Evolutionary conservation across 768 basidiomycete species (phyloP), one percentile per base, ranked within the genome.

Genomic region (Pleurotus djamor): DNA sequence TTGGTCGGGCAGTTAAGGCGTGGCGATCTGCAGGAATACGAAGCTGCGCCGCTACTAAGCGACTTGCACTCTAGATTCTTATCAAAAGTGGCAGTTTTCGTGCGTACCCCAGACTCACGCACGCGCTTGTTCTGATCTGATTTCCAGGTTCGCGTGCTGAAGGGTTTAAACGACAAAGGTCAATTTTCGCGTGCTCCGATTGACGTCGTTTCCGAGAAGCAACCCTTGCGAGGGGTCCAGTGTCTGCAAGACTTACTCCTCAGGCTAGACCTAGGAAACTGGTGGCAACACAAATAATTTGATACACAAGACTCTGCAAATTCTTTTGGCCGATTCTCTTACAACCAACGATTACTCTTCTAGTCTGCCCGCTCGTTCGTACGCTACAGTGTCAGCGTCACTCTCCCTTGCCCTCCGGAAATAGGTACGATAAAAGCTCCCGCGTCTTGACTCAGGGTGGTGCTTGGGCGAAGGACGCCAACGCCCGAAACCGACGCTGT

Each of bases 1-100:
- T 74, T 91, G 21, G 80, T 86, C 0, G 86, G 87, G 5, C 87
- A 88, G 55, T 65, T 88, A 3, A 77, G 78, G 62, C 73, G 80
- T 17, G 81, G 77, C 0, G 73, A 79, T 16, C 48, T 89, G 63
- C 72, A 84, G 61, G 90, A 92, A 63, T 85, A 88, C 65, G 75
- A 83, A 59, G 91, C 88, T n/a, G 81, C 80, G 4, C 76, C 78
- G 1, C 58, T 74, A 61, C 73, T 91, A 2, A 83, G 84, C 48
- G 78, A 83, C 6, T 71, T 91, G 4, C 83, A 79, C 63, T 58
- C 65, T 5, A 76, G 77, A 54, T 91, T 91, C 66, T 73, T 77
- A 16, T 68, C 69, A 37, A 87, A 82, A 66, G 83, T 88, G 77
- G 64, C 73, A 0, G 77, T 75, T 2, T 66, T 92, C 69, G 91